These are phyloP conservation scores for Chenopodium suecicum DNA, from an alignment of 148 eudicot genomes.

Conservation along the genomic window DNA sequence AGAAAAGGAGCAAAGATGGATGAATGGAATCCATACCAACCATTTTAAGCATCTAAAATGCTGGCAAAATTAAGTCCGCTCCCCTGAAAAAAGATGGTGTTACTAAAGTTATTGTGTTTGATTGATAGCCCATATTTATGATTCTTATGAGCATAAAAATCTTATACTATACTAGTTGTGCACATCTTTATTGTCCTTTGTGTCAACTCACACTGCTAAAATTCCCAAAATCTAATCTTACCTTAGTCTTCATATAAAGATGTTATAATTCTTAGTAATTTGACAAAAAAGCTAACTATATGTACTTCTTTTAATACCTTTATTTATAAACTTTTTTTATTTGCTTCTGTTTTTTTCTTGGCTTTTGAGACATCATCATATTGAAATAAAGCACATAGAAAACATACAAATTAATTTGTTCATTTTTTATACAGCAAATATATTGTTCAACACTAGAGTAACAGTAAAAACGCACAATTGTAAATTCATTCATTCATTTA, in stretches of 20 bases:
- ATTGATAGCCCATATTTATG: not conserved
- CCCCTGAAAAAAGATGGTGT: not conserved
- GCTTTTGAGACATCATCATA: constrained; percentile 20
- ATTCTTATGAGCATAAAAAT: constrained; percentile 10
- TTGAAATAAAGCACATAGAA: constrained; percentile 17
- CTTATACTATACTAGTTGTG: not conserved
- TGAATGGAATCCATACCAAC: not conserved
- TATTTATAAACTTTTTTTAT: not conserved
- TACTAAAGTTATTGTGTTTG: not conserved
- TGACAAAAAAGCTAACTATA: not conserved
- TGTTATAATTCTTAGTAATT: not conserved
- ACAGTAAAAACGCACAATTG: constrained; percentile 17
- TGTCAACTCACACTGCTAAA: not conserved
- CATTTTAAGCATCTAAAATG: constrained; percentile 1
- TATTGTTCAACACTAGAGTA: constrained; percentile 12
- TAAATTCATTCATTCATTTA: not conserved
- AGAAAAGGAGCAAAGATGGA: not conserved
- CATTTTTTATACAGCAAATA: not conserved
- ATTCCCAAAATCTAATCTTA: constrained; percentile 8
- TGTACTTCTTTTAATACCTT: not conserved
- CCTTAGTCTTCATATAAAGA: not conserved
- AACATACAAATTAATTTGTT: constrained; percentile 4
- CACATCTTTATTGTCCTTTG: constrained; percentile 9
- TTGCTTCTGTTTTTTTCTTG: not conserved
- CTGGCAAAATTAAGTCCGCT: constrained; percentile 1